Evolutionary conservation across 176 grass and related monocot genomes (phyloP), one percentile per base, ranked within the genome.

Genomic region (Oryza meyeriana): DNA sequence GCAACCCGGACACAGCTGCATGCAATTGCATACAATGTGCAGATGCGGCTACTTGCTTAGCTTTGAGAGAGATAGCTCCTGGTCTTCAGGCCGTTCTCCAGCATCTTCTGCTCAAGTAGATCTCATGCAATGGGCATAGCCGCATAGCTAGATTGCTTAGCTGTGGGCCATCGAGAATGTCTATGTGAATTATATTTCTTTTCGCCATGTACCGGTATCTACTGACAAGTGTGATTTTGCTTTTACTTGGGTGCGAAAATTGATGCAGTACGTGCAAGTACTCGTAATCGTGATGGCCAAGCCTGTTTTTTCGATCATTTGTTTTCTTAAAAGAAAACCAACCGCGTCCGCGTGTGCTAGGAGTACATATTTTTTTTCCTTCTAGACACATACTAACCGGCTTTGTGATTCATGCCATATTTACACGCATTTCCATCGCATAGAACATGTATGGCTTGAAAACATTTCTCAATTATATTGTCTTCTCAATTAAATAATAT

Each of bases 71-170:
- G 10, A 61, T 22, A 61, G 32, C 33, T 50, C 84, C 88, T 50
- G 88, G 88, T 85, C 78, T 89, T 89, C 72, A 45, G 88, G 72
- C 88, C 59, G 66, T 77, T 89, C 78, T 85, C 78, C 83, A 81
- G 83, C 72, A 31, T 85, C 72, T 66, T 82, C 78, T 82, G 83
- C 59, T 89, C 58, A 85, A 82, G 68, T 29, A 67, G 1, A 8
- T 57, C 22, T 66, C 81, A 52, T 30, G 61, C 71, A 12, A 63
- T 41, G 69, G 70, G 70, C 70, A 27, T 20, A 59, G 4, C 3
- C 4, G 27, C 30, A 31, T 61, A 59, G 27, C 24, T 66, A 36
- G 40, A n/a, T n/a, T 59, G 55, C 55, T 34, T 62, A 38, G n/a
- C 66, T 59, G 41, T 75, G 72, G 81, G 81, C 44, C 81, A 84